phyloP scores from a whole-genome alignment of 2,329 filamentous ascomycete species.

The Cytospora piceicola region DNA sequence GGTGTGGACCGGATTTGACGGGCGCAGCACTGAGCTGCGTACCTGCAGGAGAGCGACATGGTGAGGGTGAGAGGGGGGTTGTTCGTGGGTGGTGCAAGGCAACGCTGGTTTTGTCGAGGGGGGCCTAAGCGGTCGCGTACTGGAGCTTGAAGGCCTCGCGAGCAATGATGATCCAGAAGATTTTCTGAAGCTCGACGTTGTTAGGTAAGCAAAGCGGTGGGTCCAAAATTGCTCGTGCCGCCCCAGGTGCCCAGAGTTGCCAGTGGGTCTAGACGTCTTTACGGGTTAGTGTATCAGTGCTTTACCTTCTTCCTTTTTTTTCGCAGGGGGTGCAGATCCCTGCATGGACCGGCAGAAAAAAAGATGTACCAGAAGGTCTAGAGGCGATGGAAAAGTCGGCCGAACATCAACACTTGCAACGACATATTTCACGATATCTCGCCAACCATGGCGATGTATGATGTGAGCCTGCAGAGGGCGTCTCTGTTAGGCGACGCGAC shows the following conservation, averaged over 20 bases:
- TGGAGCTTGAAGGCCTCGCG: constrained; percentile 16
- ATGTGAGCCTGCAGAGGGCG: constrained; percentile 58
- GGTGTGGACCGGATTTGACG: constrained; percentile 60
- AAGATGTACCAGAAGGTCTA: constrained; percentile 31
- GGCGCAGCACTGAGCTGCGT: constrained; percentile 66
- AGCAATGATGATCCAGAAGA: constrained; percentile 29
- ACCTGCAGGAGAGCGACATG: constrained; percentile 68
- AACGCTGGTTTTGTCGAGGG: constrained; percentile 8
- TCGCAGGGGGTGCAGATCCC: constrained; percentile 12
- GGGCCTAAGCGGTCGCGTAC: constrained; percentile 14
- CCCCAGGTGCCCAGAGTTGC: neutral
- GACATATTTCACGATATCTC: constrained; percentile 31
- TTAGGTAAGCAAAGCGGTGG: constrained; percentile 24
- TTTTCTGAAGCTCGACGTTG: constrained; percentile 31
- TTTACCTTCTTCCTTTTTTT: too few relatives aligned
- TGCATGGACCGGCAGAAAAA: constrained; percentile 34
- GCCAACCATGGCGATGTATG: constrained; percentile 58
- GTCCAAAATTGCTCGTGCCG: constrained; percentile 20
- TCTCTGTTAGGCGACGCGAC: constrained; percentile 59
- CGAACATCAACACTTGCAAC: constrained; percentile 28
- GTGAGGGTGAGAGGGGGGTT: neutral
- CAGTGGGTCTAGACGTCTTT: neutral
- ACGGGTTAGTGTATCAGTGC: too few relatives aligned
- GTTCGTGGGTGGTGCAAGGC: constrained; percentile 16
- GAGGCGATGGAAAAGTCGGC: neutral